These are phyloP conservation scores for Tirmania nivea DNA, from an alignment of 495 filamentous ascomycete genomes.

Conservation along the genomic window DNA sequence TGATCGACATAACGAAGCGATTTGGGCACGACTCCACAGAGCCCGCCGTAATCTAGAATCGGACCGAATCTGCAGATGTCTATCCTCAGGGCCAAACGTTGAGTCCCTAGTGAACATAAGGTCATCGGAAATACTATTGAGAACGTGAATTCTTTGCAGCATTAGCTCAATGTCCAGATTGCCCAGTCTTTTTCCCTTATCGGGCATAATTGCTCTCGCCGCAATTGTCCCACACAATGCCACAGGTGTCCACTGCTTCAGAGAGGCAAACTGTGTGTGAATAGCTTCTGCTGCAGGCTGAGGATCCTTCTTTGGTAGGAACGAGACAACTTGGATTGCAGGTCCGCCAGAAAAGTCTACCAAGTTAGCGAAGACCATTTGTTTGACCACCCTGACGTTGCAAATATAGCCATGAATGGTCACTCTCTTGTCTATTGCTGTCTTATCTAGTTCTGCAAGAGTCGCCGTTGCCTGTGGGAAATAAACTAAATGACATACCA, in stretches of 20 bases:
- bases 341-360: not conserved
- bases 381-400: not conserved
- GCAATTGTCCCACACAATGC: no score
- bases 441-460: not conserved
- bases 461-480: not conserved
- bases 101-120: conserved; percentile 51
- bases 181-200: not conserved
- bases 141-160: conserved; percentile 37
- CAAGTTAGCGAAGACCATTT: not conserved
- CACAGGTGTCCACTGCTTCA: no score
- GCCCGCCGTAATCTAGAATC: conserved; percentile 39
- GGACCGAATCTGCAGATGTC: conserved; percentile 70
- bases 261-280: no score
- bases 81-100: conserved; percentile 46
- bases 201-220: not conserved
- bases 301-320: not conserved
- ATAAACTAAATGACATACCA: not conserved
- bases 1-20: conserved; percentile 30
- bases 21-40: conserved; percentile 34
- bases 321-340: not conserved
- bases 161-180: conserved; percentile 29
- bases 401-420: not conserved
- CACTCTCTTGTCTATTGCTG: not conserved
- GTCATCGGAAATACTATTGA: conserved; percentile 59
- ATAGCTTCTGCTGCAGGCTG: no score